Conservation (phyloP, 768 basidiomycete genomes). For the Dacryopinax primogenitus region DNA sequence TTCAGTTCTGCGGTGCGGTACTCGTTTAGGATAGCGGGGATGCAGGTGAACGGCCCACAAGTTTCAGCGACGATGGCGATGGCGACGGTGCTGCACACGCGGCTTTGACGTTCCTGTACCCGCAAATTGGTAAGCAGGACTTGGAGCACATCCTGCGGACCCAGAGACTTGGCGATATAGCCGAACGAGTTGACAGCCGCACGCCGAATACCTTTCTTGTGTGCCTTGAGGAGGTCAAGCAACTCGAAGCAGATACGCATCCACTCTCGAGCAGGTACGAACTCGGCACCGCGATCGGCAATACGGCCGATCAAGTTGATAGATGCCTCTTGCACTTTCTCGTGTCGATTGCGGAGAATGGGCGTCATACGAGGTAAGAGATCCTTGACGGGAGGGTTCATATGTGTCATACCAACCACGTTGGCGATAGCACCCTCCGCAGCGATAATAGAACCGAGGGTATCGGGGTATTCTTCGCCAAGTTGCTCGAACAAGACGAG, state of each 20-base stretch:
- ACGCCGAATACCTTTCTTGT: conserved; percentile 97
- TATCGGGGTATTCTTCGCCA: conserved; percentile 98
- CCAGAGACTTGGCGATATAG: conserved; percentile 98
- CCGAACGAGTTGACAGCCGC: conserved; percentile 99
- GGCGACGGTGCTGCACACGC: conserved; percentile 96
- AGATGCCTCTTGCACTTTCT: conserved; percentile 98
- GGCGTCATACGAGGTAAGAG: conserved; percentile 98
- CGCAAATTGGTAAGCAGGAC: conserved; percentile 92
- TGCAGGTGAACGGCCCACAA: conserved; percentile 95
- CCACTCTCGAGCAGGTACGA: conserved; percentile 97
- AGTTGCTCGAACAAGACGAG: conserved; percentile 96
- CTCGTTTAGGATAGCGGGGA: conserved; percentile 96
- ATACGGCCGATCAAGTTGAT: conserved; percentile 99
- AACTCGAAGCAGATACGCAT: conserved; percentile 99
- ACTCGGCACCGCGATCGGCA: conserved; percentile 98
- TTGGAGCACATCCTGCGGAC: conserved; percentile 93
- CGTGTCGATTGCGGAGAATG: conserved; percentile 96
- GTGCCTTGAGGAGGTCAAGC: conserved; percentile 90
- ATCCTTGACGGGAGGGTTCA: conserved; percentile 99
- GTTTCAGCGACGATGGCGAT: conserved; percentile 94
- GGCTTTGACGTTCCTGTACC: conserved; percentile 96
- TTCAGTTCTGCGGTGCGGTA: conserved; percentile 97
- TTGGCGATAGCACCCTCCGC: conserved; percentile 98
- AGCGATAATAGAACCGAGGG: conserved; percentile 93
- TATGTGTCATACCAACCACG: conserved; percentile 99